Percentiles rank a stretch among this genome's conserved stretches.
Conservation (phyloP, 108 stramenopile genomes). For the Cyclotella sp. region DNA sequence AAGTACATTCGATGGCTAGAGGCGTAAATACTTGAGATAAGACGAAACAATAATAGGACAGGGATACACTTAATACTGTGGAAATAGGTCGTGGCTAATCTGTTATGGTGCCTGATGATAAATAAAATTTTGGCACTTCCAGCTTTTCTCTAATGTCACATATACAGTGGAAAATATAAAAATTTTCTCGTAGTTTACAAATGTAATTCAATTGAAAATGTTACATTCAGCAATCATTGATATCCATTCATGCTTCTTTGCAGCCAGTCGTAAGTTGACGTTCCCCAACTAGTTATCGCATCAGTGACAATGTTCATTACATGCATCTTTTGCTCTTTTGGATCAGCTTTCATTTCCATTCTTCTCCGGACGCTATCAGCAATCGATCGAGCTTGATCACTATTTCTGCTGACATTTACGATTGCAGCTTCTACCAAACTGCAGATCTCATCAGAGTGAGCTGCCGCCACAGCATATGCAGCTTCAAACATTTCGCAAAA, state of each 20-base stretch:
- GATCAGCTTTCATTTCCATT: constrained; percentile 78
- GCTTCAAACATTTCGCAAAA: constrained; percentile 91
- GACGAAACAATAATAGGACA: no score
- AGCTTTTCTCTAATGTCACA: not conserved
- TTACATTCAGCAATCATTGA: constrained; percentile 48
- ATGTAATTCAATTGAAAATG: not conserved
- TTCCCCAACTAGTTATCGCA: constrained; percentile 86
- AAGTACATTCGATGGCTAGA: constrained; percentile 38
- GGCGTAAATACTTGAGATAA: no score
- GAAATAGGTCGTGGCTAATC: no score
- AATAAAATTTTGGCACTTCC: no score
- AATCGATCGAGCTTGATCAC: constrained; percentile 61
- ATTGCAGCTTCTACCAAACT: constrained; percentile 81
- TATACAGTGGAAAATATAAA: not conserved
- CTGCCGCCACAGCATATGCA: constrained; percentile 79
- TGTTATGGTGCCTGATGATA: no score
- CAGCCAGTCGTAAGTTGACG: constrained; percentile 89
- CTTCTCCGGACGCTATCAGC: constrained; percentile 73
- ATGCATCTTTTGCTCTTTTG: constrained; percentile 76
- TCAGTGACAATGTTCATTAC: constrained; percentile 86
- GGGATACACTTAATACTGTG: no score
- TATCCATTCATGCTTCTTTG: constrained; percentile 95
- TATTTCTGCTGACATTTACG: constrained; percentile 72
- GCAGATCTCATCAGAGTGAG: constrained; percentile 81
- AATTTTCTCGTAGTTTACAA: constrained; percentile 1